phyloP scores from a whole-genome alignment of 192 early-diverging fungal species.

The Borealophlyctis nickersoniae region DNA sequence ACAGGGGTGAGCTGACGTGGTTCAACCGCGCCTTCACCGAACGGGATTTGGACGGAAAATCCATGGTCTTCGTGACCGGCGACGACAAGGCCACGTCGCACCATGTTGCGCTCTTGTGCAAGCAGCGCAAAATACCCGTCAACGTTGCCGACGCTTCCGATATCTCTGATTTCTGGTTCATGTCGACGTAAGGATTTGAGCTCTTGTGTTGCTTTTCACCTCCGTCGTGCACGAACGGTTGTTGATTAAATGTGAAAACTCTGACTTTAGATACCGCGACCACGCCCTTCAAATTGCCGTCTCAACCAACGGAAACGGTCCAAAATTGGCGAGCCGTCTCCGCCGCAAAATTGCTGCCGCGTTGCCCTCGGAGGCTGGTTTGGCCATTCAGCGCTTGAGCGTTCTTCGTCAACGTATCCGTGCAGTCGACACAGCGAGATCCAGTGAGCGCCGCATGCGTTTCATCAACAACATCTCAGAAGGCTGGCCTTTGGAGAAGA shows the following conservation, averaged over 20 bases:
- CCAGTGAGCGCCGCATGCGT: constrained; percentile 63
- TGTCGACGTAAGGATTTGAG: constrained; percentile 59
- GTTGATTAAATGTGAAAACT: background rate
- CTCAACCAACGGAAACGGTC: constrained; percentile 82
- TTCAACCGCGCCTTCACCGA: constrained; percentile 24
- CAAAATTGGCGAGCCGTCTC: constrained; percentile 75
- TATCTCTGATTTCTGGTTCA: constrained; percentile 85
- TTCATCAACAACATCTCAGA: constrained; percentile 83
- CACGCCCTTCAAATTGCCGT: constrained; percentile 85
- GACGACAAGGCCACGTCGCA: constrained; percentile 35
- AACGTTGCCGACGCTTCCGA: constrained; percentile 79
- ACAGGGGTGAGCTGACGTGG: constrained; percentile 33
- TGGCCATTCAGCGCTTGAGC: constrained; percentile 69
- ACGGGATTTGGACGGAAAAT: constrained; percentile 27
- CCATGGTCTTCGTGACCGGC: constrained; percentile 49
- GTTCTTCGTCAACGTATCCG: constrained; percentile 49
- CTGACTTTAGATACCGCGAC: constrained; percentile 50
- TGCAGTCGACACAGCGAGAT: constrained; percentile 49
- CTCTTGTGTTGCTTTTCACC: constrained; percentile 7
- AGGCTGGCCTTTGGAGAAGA: constrained; percentile 72
- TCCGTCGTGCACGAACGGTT: background rate
- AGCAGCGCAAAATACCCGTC: constrained; percentile 67
- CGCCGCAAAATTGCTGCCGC: constrained; percentile 63
- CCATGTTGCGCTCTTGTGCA: constrained; percentile 57
- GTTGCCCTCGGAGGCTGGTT: constrained; percentile 61